These are phyloP conservation scores for Sphaerulina musiva DNA, from an alignment of 2,329 filamentous ascomycete genomes.

Conservation along the genomic window DNA sequence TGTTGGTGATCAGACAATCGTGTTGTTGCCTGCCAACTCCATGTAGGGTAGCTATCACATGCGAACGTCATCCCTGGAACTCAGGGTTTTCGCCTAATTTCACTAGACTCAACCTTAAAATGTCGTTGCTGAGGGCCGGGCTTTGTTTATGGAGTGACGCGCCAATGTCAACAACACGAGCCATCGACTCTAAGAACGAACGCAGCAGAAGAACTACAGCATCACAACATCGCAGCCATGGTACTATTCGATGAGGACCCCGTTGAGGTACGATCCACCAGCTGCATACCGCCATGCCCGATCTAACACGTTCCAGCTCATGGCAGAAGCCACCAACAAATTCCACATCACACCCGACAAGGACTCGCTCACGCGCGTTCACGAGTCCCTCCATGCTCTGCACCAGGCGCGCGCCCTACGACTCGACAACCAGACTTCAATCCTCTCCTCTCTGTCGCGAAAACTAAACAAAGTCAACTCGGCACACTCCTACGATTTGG, in stretches of 20 bases:
- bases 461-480: slow-evolving; percentile 66
- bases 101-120: background rate
- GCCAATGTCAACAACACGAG: slow-evolving; percentile 11
- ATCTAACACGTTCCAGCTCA: slow-evolving; percentile 47
- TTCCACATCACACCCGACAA: slow-evolving; percentile 94
- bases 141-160: slow-evolving; percentile 12
- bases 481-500: slow-evolving; percentile 69
- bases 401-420: slow-evolving; percentile 75
- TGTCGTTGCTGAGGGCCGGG: slow-evolving; percentile 4
- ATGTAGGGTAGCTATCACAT: slow-evolving; percentile 3
- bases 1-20: background rate
- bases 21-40: slow-evolving; percentile 12
- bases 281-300: slow-evolving; percentile 6
- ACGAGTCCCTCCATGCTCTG: slow-evolving; percentile 76
- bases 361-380: slow-evolving; percentile 71
- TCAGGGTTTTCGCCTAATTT: background rate
- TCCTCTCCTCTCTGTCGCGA: slow-evolving; percentile 57
- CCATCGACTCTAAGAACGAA: background rate
- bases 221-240: slow-evolving; percentile 34
- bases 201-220: background rate
- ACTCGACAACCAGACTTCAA: slow-evolving; percentile 40
- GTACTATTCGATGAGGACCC: slow-evolving; percentile 96
- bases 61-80: slow-evolving; percentile 4
- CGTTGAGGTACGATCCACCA: slow-evolving; percentile 56
- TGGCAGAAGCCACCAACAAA: slow-evolving; percentile 84